Percentiles rank a stretch among this genome's conserved stretches.
These are phyloP conservation scores for Tardiomyces blankii DNA, from an alignment of 1,139 yeast genomes.

Conservation along the genomic window DNA sequence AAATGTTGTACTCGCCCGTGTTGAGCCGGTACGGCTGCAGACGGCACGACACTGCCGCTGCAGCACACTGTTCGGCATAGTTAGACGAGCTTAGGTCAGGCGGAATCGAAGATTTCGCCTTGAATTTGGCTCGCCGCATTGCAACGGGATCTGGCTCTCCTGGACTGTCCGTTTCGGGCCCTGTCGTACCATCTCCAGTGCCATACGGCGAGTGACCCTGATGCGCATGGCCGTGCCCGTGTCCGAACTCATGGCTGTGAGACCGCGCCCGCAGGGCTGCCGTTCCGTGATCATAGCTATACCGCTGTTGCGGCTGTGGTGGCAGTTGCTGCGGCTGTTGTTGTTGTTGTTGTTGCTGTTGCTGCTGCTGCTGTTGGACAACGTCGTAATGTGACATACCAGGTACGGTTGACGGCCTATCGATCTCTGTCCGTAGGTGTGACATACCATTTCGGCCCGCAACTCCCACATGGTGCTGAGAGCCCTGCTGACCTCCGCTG, in stretches of 20 bases:
- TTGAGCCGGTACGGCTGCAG: constrained; percentile 28
- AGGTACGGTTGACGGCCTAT: no score
- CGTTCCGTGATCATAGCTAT: background rate
- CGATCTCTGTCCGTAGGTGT: no score
- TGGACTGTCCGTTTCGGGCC: constrained; percentile 8
- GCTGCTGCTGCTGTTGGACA: constrained; percentile 8
- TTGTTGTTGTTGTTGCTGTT: constrained; percentile 7
- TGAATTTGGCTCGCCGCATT: constrained; percentile 21
- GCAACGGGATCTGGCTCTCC: constrained; percentile 8
- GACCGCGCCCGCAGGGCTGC: constrained; percentile 1
- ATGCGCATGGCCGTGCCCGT: constrained; percentile 4
- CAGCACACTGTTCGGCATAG: constrained; percentile 31
- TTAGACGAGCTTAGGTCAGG: constrained; percentile 25
- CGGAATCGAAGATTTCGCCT: constrained; percentile 30
- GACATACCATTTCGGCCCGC: no score
- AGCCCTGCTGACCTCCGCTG: no score
- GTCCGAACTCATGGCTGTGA: constrained; percentile 2
- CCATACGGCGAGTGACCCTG: constrained; percentile 7
- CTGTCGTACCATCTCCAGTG: constrained; percentile 6
- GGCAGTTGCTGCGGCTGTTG: constrained; percentile 2
- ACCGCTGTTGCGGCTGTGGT: constrained; percentile 2
- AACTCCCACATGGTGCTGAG: no score
- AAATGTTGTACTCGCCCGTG: constrained; percentile 26
- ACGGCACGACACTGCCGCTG: constrained; percentile 32
- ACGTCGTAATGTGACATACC: no score